Evolutionary conservation across 2,329 filamentous ascomycete genomes (phyloP).

Genomic region (Volutella citrinella): DNA sequence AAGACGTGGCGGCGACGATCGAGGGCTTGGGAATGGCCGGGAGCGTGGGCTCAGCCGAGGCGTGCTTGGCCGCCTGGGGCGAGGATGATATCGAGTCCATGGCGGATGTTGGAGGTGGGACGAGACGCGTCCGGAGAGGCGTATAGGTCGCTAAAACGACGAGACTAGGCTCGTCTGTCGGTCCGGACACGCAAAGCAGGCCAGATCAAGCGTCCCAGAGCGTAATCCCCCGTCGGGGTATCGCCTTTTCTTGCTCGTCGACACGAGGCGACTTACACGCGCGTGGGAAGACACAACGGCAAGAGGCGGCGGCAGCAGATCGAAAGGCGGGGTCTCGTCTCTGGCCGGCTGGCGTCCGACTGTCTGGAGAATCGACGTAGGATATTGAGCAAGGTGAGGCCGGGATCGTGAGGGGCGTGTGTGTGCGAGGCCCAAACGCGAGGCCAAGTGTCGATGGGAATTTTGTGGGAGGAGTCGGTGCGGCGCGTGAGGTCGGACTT

Average conservation of each 20-base stretch:
- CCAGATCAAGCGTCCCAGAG: background rate
- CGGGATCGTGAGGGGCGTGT: background rate
- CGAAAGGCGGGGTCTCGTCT: too few species aligned
- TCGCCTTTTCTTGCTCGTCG: background rate
- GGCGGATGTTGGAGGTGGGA: constrained; percentile 1
- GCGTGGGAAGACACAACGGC: background rate
- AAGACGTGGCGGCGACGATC: constrained; percentile 12
- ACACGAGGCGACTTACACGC: background rate
- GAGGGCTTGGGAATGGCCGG: constrained; percentile 21
- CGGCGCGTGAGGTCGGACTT: constrained; percentile 1
- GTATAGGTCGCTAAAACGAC: background rate
- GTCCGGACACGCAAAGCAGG: too few species aligned
- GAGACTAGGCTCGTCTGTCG: too few species aligned
- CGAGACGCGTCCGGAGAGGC: background rate
- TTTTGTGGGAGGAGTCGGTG: constrained; percentile 2
- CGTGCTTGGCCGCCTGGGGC: constrained; percentile 27
- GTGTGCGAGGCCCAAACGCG: constrained; percentile 6
- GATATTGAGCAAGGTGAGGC: background rate
- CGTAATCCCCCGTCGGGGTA: background rate
- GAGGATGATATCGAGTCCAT: constrained; percentile 39
- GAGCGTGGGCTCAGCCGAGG: constrained; percentile 32
- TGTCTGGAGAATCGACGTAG: too few species aligned
- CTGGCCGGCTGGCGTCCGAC: too few species aligned
- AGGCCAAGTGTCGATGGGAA: constrained; percentile 3
- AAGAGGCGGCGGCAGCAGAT: too few species aligned